phyloP scores from a whole-genome alignment of 2,329 filamentous ascomycete genomes.

The Xylariaceae sp. region DNA sequence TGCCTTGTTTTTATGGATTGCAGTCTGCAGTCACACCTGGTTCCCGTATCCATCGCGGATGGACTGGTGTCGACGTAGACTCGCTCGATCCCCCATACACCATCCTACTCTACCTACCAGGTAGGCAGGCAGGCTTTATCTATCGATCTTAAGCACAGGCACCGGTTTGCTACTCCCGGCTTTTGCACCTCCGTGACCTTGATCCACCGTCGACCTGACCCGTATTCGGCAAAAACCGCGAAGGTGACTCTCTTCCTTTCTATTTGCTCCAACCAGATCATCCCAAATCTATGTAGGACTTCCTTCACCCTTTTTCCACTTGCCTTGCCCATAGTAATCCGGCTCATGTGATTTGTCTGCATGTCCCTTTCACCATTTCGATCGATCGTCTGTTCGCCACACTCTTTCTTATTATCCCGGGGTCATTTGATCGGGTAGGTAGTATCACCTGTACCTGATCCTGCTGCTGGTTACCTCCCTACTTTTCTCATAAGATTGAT shows the following conservation, averaged over 20 bases:
- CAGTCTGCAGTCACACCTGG: not conserved
- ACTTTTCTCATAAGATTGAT: too few species aligned
- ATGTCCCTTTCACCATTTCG: not conserved
- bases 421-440: not conserved
- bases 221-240: not conserved
- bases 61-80: too few species aligned
- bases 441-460: not conserved
- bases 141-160: too few species aligned
- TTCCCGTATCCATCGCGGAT: not conserved
- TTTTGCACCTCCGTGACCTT: not conserved
- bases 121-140: too few species aligned
- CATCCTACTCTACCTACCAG: too few species aligned
- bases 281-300: not conserved
- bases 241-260: not conserved
- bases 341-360: not conserved
- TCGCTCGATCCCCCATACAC: too few species aligned
- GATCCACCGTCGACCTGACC: not conserved
- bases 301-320: not conserved
- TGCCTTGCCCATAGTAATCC: not conserved
- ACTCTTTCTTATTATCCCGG: not conserved
- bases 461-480: not conserved
- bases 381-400: not conserved
- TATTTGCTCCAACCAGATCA: not conserved
- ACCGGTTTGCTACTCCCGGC: not conserved
- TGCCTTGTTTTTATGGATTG: slow-evolving; percentile 1